A percentile compares a stretch with the other conserved stretches of the same genome.
Conservation (phyloP, 1,139 yeast genomes). For the Sugiyamaella sp. region DNA sequence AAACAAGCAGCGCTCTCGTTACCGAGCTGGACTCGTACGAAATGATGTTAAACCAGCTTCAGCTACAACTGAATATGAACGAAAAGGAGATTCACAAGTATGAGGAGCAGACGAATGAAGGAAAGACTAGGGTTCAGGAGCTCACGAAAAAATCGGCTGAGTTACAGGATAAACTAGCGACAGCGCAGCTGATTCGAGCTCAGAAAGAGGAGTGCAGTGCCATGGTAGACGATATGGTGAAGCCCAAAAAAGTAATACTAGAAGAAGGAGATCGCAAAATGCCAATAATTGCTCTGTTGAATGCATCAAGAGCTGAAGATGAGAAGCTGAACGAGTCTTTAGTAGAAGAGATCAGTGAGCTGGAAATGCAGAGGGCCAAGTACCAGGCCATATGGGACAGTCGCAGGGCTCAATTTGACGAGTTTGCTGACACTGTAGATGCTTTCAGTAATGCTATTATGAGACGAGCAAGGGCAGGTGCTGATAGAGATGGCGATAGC, state of each 20-base stretch:
- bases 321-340: conserved; percentile 30
- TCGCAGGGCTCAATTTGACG: conserved; percentile 34
- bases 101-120: conserved; percentile 28
- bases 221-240: conserved; percentile 35
- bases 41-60: conserved; percentile 32
- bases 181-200: conserved; percentile 33
- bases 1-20: conserved; percentile 15
- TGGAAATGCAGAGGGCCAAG: conserved; percentile 33
- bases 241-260: conserved; percentile 32
- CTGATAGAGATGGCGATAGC: conserved; percentile 7
- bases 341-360: conserved; percentile 35
- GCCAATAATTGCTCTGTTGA: conserved; percentile 33
- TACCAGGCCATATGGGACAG: conserved; percentile 34
- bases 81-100: conserved; percentile 32
- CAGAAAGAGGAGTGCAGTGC: conserved; percentile 37
- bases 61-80: conserved; percentile 36
- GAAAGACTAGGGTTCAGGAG: conserved; percentile 25
- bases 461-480: conserved; percentile 23
- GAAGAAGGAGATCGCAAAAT: conserved; percentile 23
- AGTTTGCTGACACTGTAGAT: conserved; percentile 31
- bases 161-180: conserved; percentile 33
- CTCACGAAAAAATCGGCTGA: conserved; percentile 30
- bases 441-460: conserved; percentile 31
- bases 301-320: conserved; percentile 36
- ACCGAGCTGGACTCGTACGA: conserved; percentile 34